These are phyloP conservation scores for Strobilomyces confusus DNA, from an alignment of 768 basidiomycete genomes.

Conservation along the genomic window DNA sequence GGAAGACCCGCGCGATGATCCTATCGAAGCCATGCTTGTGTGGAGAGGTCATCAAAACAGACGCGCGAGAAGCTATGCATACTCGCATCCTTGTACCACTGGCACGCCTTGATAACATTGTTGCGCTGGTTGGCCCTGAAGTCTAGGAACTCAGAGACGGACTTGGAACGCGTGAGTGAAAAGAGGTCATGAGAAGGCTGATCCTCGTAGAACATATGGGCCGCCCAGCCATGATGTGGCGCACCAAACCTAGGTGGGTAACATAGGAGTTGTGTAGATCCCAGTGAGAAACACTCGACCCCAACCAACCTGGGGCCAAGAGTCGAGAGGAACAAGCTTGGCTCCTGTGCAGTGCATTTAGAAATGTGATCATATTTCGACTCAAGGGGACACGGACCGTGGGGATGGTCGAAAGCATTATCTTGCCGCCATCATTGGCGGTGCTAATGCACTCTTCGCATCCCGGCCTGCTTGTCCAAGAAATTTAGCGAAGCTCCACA, in stretches of 20 bases:
- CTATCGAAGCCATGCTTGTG: slow-evolving; percentile 62
- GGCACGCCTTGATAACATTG: slow-evolving; percentile 38
- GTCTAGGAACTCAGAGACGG: slow-evolving; percentile 47
- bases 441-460: slow-evolving; percentile 58
- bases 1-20: slow-evolving; percentile 73
- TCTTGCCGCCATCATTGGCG: slow-evolving; percentile 72
- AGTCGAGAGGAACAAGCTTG: slow-evolving; percentile 46
- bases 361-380: neutral
- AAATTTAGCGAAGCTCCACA: neutral
- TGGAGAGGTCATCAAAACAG: slow-evolving; percentile 15
- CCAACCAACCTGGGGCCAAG: slow-evolving; percentile 44
- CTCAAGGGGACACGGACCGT: slow-evolving; percentile 37
- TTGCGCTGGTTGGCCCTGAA: slow-evolving; percentile 43
- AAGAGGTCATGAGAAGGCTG: slow-evolving; percentile 42
- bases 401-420: slow-evolving; percentile 58
- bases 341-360: slow-evolving; percentile 36
- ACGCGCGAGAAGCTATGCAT: slow-evolving; percentile 1
- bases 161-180: slow-evolving; percentile 38
- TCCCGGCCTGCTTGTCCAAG: slow-evolving; percentile 40
- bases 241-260: slow-evolving; percentile 35
- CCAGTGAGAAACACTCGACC: no score
- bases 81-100: slow-evolving; percentile 56
- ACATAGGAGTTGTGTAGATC: no score
- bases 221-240: slow-evolving; percentile 42
- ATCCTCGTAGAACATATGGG: slow-evolving; percentile 44